Conservation (phyloP, 2,329 filamentous ascomycete genomes). For the Trichoderma sp. region DNA sequence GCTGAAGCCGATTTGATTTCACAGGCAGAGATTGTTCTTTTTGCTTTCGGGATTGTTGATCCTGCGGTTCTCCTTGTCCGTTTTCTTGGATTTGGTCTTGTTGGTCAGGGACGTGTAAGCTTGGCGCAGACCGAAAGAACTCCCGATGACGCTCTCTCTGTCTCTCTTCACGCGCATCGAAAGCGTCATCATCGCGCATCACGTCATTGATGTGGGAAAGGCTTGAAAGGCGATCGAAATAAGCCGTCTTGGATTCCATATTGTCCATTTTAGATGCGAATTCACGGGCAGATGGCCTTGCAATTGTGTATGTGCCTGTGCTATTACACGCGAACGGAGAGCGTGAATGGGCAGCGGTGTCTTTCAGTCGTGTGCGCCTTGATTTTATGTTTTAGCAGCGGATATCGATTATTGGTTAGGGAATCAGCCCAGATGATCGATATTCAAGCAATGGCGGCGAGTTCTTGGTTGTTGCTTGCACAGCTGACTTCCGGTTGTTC, state of each 20-base stretch:
- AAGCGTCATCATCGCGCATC: slow-evolving; percentile 28
- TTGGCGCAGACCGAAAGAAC: slow-evolving; percentile 28
- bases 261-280: neutral
- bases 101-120: neutral
- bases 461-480: neutral
- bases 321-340: neutral
- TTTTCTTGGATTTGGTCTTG: neutral
- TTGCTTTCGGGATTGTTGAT: neutral
- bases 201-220: slow-evolving; percentile 19
- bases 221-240: slow-evolving; percentile 43
- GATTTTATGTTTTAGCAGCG: neutral
- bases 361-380: neutral
- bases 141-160: slow-evolving; percentile 31
- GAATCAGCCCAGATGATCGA: neutral
- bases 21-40: neutral
- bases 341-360: neutral
- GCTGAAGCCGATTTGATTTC: neutral
- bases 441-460: neutral
- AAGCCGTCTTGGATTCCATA: slow-evolving; percentile 41
- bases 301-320: neutral
- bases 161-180: slow-evolving; percentile 32
- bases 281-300: no score
- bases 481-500: neutral
- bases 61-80: neutral
- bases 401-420: neutral